Base-by-base conservation (phyloP, 2,329 filamentous ascomycete genomes). In the Fusarium dimerum region DNA sequence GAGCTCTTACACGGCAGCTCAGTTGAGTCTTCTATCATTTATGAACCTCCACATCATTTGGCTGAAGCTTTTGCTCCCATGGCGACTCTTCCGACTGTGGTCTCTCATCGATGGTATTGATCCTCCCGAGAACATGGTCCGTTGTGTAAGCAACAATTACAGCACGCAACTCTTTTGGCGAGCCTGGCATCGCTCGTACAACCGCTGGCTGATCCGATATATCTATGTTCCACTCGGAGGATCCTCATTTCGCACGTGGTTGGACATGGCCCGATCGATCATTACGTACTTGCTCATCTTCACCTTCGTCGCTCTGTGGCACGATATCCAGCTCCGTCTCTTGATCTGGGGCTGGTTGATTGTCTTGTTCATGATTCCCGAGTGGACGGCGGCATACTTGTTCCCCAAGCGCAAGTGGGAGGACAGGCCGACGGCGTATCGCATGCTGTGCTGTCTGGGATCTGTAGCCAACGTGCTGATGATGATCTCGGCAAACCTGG, bases 71-170 rank as follows among this genome's bases (percentile, higher is more conserved):
- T 85, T 99, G 5, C 84, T 99, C 8, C 94, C 94, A 1, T 99
- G 93, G 92, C 89, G 94, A n/a, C 88, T 97, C 71, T 97, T 97
- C 82, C 89, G 95, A 5, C 84, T 99, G n/a, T 99, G 94, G 94
- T 81, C 90, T 0, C 81, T 99, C 5, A 69, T 92, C 15, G 94
- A 99, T 69, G 90, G 90, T 55, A 85, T 99, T 62, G 94, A 99
- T 67, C 91, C 94, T 0, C 93, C 94, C 0, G 94, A 99, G 75
- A 99, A 99, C 75, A 97, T 99, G 91, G 84, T 97, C 49, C 89
- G 94, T 62, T 99, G 95, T 73, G 91, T 97, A 74, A 92, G 87
- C 67, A 86, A 99, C 76, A 97, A 97, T 71, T 97, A 92, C 76
- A 92, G 88, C 59, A 88, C 91, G 0, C 81, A 92, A 40, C 86